phyloP scores from a whole-genome alignment of 176 grass and related monocot species.

The Saccharum officinarum region DNA sequence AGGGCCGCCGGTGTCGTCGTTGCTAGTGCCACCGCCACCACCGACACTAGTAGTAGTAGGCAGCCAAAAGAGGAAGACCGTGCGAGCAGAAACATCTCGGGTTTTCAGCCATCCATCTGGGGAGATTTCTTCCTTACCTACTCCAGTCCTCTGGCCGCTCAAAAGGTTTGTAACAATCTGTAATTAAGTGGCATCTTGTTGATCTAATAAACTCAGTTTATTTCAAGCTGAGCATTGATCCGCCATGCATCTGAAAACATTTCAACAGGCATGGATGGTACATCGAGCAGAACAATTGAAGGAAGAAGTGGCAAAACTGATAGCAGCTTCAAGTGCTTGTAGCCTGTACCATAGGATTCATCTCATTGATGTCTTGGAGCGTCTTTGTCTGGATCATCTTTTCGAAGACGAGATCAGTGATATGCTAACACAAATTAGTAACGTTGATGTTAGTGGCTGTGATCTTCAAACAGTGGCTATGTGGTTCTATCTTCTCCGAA shows the following conservation, averaged over 20 bases:
- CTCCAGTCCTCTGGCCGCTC: neutral
- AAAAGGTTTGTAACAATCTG: neutral
- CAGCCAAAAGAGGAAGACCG: neutral
- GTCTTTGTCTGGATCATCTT: neutral
- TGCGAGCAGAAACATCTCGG: neutral
- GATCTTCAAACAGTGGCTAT: neutral
- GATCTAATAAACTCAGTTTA: neutral
- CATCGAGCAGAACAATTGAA: neutral
- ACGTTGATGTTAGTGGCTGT: neutral
- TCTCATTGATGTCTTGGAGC: neutral
- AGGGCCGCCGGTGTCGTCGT: neutral
- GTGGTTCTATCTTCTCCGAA: conserved; percentile 2
- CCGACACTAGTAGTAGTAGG: neutral
- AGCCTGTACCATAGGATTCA: neutral
- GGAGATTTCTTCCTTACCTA: conserved; percentile 21
- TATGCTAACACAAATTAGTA: neutral
- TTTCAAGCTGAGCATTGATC: neutral
- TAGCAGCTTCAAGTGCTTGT: neutral
- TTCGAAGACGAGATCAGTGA: neutral
- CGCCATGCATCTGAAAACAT: no score
- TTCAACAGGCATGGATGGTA: neutral
- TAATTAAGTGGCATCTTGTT: neutral
- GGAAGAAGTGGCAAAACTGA: neutral
- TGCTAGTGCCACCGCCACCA: neutral
- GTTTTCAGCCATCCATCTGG: conserved; percentile 8